A percentile compares a stretch with the other conserved stretches of the same genome.
phyloP scores from a whole-genome alignment of 2,329 filamentous ascomycete species.

The Juglanconis oblonga region DNA sequence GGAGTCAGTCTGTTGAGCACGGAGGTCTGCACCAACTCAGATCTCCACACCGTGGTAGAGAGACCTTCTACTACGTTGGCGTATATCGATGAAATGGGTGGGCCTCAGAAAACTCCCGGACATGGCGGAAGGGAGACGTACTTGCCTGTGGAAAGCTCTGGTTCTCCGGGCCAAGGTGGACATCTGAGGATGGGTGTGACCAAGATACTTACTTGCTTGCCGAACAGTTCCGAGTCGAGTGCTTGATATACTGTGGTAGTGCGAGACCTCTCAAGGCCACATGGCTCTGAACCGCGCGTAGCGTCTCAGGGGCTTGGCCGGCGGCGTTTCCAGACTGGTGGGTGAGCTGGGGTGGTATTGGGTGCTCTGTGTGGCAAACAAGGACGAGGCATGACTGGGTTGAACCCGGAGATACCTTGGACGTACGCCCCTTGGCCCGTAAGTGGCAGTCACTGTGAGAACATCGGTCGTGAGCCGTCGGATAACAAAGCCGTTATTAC shows the following conservation, averaged over 20 bases:
- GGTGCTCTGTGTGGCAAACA: neutral
- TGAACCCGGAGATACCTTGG: neutral
- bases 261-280: neutral
- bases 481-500: neutral
- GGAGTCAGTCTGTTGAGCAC: neutral
- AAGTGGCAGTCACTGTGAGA: neutral
- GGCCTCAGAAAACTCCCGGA: neutral
- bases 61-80: neutral
- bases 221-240: too few species aligned
- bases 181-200: neutral
- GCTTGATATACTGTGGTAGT: too few species aligned
- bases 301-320: neutral
- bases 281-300: neutral
- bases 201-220: neutral
- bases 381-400: neutral
- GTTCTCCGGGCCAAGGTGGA: neutral
- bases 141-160: neutral
- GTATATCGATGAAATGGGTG: neutral
- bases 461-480: neutral
- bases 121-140: neutral
- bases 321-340: neutral
- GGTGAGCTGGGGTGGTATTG: neutral
- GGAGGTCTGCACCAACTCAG: neutral
- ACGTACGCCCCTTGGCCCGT: neutral
- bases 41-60: neutral